Percentiles rank a stretch among this genome's conserved stretches.
phyloP scores from a whole-genome alignment of 2,329 filamentous ascomycete genomes.

The Diaporthe ampelina region DNA sequence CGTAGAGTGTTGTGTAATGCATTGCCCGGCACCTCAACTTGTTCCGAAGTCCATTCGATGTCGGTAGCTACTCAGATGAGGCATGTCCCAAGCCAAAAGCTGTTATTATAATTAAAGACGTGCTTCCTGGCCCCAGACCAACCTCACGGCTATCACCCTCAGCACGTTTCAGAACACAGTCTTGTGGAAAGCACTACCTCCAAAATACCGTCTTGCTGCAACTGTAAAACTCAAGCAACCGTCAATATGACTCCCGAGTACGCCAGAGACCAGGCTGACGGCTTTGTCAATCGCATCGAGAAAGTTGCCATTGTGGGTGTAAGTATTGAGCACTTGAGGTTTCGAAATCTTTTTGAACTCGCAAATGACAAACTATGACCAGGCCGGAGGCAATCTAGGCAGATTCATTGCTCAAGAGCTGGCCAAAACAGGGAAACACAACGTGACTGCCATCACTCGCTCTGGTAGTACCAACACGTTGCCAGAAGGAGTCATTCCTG shows the following conservation, averaged over 20 bases:
- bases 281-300: slow-evolving; percentile 43
- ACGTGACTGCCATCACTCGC: slow-evolving; percentile 64
- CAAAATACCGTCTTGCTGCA: not conserved
- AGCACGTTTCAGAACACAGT: not conserved
- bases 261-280: slow-evolving; percentile 36
- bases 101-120: not conserved
- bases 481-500: slow-evolving; percentile 55
- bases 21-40: not conserved
- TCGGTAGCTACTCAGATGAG: not conserved
- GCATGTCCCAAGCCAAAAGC: not conserved
- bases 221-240: not conserved
- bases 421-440: slow-evolving; percentile 59
- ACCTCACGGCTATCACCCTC: not conserved
- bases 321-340: slow-evolving; percentile 11
- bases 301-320: slow-evolving; percentile 48
- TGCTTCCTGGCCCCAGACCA: not conserved
- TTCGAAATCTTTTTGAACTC: too few species aligned
- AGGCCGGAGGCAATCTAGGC: slow-evolving; percentile 47
- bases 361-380: slow-evolving; percentile 2
- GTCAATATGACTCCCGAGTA: slow-evolving; percentile 35
- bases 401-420: slow-evolving; percentile 50
- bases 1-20: not conserved
- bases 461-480: slow-evolving; percentile 56
- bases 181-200: not conserved
- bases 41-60: not conserved